These are phyloP conservation scores for Vitellaria paradoxa DNA, from an alignment of 179 eudicot species.

Conservation along the genomic window DNA sequence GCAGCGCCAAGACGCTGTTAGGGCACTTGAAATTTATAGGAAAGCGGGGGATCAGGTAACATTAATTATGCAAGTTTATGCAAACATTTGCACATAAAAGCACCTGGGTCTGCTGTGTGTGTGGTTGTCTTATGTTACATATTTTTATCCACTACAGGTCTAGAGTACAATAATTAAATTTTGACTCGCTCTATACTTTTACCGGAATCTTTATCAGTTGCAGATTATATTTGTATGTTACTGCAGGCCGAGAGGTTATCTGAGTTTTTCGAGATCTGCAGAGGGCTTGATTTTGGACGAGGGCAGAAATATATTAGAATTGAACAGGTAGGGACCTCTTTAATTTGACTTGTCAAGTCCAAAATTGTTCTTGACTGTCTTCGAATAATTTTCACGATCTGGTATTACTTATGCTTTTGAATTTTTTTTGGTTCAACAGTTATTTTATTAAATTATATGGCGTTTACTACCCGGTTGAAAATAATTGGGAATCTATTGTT, in stretches of 20 bases:
- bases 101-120: background rate
- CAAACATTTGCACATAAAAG: background rate
- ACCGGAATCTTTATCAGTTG: background rate
- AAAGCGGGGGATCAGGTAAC: conserved; percentile 30
- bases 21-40: conserved; percentile 32
- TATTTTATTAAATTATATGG: no score
- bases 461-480: no score
- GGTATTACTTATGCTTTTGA: conserved; percentile 3
- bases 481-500: no score
- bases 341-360: background rate
- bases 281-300: conserved; percentile 27
- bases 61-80: background rate
- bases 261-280: conserved; percentile 34
- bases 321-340: conserved; percentile 18
- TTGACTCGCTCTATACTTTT: background rate
- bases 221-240: background rate
- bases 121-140: background rate
- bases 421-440: no score
- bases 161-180: no score
- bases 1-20: conserved; percentile 35
- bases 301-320: conserved; percentile 30
- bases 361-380: background rate
- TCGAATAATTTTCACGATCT: background rate
- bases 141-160: no score
- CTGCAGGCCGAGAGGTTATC: conserved; percentile 31